These are phyloP conservation scores for Mallotus japonicus DNA, from an alignment of 441 rosid species.

Conservation along the genomic window DNA sequence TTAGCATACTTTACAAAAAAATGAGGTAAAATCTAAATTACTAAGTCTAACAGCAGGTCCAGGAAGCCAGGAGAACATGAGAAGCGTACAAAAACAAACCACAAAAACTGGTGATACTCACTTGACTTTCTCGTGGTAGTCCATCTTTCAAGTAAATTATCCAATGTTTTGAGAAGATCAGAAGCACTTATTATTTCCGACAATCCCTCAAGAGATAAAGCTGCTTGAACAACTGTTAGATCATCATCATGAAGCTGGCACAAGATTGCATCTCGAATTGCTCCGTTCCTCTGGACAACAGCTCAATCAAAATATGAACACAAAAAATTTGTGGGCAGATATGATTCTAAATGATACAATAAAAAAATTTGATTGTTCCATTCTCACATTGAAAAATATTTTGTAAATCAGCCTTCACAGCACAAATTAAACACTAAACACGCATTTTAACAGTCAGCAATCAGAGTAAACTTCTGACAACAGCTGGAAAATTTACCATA, in stretches of 20 bases:
- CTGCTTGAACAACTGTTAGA: constrained; percentile 73
- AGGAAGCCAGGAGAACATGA: background rate
- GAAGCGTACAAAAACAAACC: constrained; percentile 11
- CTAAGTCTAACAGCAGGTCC: background rate
- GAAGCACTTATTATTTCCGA: constrained; percentile 50
- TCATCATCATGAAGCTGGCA: constrained; percentile 85
- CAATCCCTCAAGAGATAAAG: constrained; percentile 65
- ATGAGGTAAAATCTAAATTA: background rate
- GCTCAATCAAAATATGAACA: background rate
- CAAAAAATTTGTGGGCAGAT: background rate
- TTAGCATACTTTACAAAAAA: background rate
- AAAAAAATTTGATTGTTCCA: background rate
- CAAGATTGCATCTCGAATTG: constrained; percentile 66
- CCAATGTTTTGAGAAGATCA: constrained; percentile 62
- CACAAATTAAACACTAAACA: background rate
- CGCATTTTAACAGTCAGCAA: background rate
- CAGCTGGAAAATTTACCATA: background rate
- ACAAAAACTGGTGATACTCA: constrained; percentile 35
- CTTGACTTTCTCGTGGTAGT: constrained; percentile 45
- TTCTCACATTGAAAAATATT: background rate
- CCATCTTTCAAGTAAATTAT: constrained; percentile 56
- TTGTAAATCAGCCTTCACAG: background rate
- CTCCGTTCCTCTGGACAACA: constrained; percentile 55
- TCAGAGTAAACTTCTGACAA: background rate
- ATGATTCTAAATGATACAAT: background rate